Base-by-base conservation (phyloP, 306 rosid genomes). In the Inga laurina region DNA sequence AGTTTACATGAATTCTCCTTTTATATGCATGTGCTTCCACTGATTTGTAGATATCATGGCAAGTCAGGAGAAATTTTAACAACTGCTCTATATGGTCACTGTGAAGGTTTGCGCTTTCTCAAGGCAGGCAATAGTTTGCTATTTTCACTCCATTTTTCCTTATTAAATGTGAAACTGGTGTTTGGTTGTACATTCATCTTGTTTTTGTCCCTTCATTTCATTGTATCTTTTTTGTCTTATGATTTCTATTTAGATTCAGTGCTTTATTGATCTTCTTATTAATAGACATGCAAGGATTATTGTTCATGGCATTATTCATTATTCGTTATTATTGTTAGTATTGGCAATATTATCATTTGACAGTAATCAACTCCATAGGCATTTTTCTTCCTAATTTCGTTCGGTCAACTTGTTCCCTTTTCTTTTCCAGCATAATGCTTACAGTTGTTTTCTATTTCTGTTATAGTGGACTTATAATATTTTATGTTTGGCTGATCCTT, bases 1-100 rank as follows among this genome's bases (percentile, higher is more conserved):
- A 88, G 90, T 88, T 90, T 92, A 87, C 83, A 85, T 7, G 91
- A 88, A 87, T 88, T 85, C 85, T 91, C 89, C 95, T 91, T 92
- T 92, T 91, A 90, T 91, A 88, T 90, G 98, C 91, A 92, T 86
- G 90, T 94, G 85, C 97, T 94, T 92, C 91, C 93, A 88, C 93
- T 91, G 98, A 87, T 88, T 91, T 92, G 94, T 94, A 92, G 98
- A 92, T 92, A 86, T 87, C 93, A 92, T 94, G 92, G 92, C 92
- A 90, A 93, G 88, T 92, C 89, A 88, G 97, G 92, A 91, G 98
- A 94, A 91, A 88, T 86, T 85, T 88, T 89, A 90, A 85, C 94
- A 80, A 88, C 95, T 94, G 97, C 98, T 92, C 95, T 91, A 85
- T 90, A 89, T 87, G 97, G 92, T 87, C 97, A 88, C 89, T 92